Base-by-base conservation (phyloP, 345 rosid genomes). In the Litchi chinensis region DNA sequence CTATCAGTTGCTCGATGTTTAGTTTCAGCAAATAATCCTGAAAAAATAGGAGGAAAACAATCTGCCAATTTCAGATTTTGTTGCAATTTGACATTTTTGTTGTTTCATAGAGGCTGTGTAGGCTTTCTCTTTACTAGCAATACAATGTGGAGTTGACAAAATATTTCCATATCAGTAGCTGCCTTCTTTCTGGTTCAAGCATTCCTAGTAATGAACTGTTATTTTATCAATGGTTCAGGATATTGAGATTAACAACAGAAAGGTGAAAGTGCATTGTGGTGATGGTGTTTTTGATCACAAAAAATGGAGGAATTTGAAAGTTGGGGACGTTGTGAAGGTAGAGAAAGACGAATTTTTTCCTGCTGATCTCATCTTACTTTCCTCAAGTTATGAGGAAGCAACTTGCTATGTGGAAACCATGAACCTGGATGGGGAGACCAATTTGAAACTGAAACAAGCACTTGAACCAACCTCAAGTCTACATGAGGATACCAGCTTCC, bases 391-490 rank as follows among this genome's bases (percentile, higher is more conserved):
- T 48, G 98, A 90, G n/a, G 98, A 96, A 37, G 91, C 94, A 67
- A 90, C 93, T 70, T 96, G 99, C 88, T 96, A 96, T 64, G 99
- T 96, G 32, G 99, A 96, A 83, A 94, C 98, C 64, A 96, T 82
- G 83, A 96, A 96, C 73, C 95, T 96, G 46, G 99, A 96, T 10
- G 99, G 99, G 37, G 99, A 96, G 84, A 96, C 99, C 66, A 96
- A 94, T 81, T 83, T 96, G 89, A 96, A 94, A 81, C 84, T 90
- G 66, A 92, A 96, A 83, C 97, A 93, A 76, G 93, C 95, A 8
- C 82, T 89, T 9, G 93, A 94, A 39, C 82, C 82, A 43, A 94
- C 98, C 43, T 85, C 91, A 1, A 86, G 76, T 11, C 68, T 93
- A 74, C 87, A 85, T 0, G 97, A 93, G 44, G 97, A 94, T 64